Conservation (phyloP, 2,329 filamentous ascomycete species). For the Macrophomina phaseolina region DNA sequence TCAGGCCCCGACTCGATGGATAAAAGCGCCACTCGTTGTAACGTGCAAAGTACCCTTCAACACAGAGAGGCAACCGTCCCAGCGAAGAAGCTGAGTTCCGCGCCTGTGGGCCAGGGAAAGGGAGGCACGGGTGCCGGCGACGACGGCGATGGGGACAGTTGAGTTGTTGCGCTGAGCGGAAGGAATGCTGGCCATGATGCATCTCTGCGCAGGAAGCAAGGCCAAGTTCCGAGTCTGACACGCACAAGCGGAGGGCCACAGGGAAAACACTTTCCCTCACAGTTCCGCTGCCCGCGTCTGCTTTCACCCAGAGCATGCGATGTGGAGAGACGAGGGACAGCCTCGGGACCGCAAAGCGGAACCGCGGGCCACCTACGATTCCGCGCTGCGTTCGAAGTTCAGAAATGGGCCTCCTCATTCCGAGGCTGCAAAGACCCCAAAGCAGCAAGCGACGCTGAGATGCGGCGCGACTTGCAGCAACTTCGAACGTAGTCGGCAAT, state of each 20-base stretch:
- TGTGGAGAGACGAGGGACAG: not conserved
- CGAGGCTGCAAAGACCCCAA: not conserved
- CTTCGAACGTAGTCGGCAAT: constrained; percentile 22
- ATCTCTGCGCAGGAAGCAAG: not conserved
- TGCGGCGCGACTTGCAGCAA: not conserved
- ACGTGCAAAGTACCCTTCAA: too few relatives aligned
- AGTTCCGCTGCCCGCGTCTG: not conserved
- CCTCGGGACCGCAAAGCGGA: not conserved
- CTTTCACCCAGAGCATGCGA: not conserved
- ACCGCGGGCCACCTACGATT: not conserved
- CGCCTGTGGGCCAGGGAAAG: too few relatives aligned
- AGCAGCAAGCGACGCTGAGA: not conserved
- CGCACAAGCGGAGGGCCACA: too few relatives aligned
- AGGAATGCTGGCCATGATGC: not conserved
- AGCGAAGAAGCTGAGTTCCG: too few relatives aligned
- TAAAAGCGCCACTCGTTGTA: too few relatives aligned
- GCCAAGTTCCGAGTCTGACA: too few relatives aligned
- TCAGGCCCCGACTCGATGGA: too few relatives aligned
- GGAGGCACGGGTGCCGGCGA: too few relatives aligned
- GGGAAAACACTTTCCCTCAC: not conserved
- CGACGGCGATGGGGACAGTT: too few relatives aligned
- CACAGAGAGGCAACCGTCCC: too few relatives aligned
- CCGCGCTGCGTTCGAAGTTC: not conserved
- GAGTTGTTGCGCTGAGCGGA: not conserved
- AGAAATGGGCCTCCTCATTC: not conserved